Evolutionary conservation across 2,329 filamentous ascomycete genomes (phyloP), one percentile per base, ranked within the genome.

Genomic region (Sporothrix schenckii): DNA sequence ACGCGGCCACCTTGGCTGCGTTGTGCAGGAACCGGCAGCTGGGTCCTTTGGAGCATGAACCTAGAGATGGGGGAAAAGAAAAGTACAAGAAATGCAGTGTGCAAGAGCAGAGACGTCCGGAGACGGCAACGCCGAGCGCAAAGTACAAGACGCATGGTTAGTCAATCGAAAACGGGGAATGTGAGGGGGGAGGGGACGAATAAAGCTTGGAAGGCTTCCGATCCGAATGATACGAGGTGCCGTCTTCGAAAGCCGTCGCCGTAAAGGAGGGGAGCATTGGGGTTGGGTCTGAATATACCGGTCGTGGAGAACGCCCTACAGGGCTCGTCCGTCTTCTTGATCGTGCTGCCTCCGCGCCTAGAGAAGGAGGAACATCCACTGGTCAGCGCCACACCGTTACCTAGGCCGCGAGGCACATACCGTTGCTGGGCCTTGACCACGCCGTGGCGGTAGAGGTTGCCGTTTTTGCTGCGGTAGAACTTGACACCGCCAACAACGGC

Each of bases 381-480:
- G 47, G 66, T 66, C 73, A 87, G 84, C 76, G 74, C 75, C 63
- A 77, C 76, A 72, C 71, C 34, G 41, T 39, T 70, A 70, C 30
- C 66, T 63, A 9, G 27, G 50, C 71, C 61, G 68, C 71, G 74
- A 69, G 71, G 41, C 66, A 85, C 89, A 81, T 88, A 94, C 92
- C 88, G 89, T 79, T 92, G 91, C 73, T 66, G 63, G 47, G 89
- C 89, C 78, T 90, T 89, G 72, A 94, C 86, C 70, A 93, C 85
- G 73, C 91, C 89, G 76, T 91, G 86, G 69, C 92, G 90, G 77
- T 94, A 91, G 34, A 97, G 86, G 75, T 97, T 97, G 72, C 93
- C 93, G 75, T 90, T 91, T 79, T 94, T 96, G 80, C 92, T 97
- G 74, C 93, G 88, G 76, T 92, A 86, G 78, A 97, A 97, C 74